Evolutionary conservation across 179 eudicot genomes (phyloP).

Genomic region (Gypsophila paniculata): DNA sequence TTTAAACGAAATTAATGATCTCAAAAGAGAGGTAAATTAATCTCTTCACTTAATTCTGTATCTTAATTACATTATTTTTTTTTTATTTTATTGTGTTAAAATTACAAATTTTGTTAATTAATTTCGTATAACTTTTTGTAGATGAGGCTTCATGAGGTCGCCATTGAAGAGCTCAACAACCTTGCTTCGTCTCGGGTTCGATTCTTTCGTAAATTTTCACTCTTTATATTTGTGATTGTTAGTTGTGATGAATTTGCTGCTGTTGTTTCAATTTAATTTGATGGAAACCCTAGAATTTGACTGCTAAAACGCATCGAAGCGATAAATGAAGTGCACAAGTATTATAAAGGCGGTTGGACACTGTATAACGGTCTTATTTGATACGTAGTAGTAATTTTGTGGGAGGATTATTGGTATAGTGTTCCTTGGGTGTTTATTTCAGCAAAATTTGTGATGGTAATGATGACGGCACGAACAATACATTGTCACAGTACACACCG

Average conservation of each 20-base stretch:
- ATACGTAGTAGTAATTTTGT: too few relatives aligned
- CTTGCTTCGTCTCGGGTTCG: slow-evolving; percentile 45
- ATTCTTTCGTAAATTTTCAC: slow-evolving; percentile 10
- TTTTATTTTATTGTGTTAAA: not conserved
- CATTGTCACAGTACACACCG: not conserved
- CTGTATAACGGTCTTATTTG: too few relatives aligned
- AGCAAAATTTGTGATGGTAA: not conserved
- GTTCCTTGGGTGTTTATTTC: not conserved
- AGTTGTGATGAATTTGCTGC: not conserved
- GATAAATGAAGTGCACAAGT: not conserved
- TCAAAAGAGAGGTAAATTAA: slow-evolving; percentile 17
- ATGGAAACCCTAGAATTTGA: not conserved
- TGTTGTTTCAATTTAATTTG: not conserved
- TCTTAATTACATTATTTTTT: not conserved
- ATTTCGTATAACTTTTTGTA: slow-evolving; percentile 11
- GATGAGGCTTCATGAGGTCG: slow-evolving; percentile 50
- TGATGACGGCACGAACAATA: not conserved
- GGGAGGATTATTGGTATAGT: not conserved
- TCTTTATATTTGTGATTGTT: not conserved
- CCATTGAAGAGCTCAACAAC: slow-evolving; percentile 46
- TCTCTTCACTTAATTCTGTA: not conserved
- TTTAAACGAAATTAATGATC: slow-evolving; percentile 9
- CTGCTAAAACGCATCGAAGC: not conserved
- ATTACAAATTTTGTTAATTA: not conserved
- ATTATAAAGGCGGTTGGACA: too few relatives aligned